A percentile compares a stretch with the other conserved stretches of the same genome.
Evolutionary conservation across 2,329 filamentous ascomycete species (phyloP).

Genomic region (Aspergillus fructus): DNA sequence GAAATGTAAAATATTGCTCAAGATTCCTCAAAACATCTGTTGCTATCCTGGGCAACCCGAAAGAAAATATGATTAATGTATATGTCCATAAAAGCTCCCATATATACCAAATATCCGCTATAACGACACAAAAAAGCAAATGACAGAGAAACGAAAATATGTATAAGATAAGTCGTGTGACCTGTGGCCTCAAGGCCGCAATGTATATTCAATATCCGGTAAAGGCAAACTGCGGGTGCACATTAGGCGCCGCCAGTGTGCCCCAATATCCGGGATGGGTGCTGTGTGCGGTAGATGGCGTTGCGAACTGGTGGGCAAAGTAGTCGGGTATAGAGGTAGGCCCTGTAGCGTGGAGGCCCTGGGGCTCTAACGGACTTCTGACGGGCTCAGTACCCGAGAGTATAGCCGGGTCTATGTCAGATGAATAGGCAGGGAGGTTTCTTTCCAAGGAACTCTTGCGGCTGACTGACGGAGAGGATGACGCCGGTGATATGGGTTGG

Average conservation of each 20-base stretch:
- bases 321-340: slow-evolving; percentile 17
- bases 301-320: slow-evolving; percentile 18
- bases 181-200: neutral
- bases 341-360: slow-evolving; percentile 6
- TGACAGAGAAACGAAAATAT: neutral
- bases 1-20: no score
- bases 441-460: slow-evolving; percentile 21
- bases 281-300: slow-evolving; percentile 6
- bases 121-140: neutral
- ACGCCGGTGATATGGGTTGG: slow-evolving; percentile 18
- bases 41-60: neutral
- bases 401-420: slow-evolving; percentile 16
- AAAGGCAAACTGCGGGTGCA: slow-evolving; percentile 15
- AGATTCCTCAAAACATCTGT: no score
- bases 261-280: slow-evolving; percentile 16
- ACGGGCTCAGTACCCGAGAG: slow-evolving; percentile 11
- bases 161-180: neutral
- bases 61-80: neutral
- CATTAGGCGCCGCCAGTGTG: slow-evolving; percentile 3
- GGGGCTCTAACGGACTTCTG: slow-evolving; percentile 5
- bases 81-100: neutral
- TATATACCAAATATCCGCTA: neutral
- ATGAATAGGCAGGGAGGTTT: slow-evolving; percentile 16
- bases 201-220: slow-evolving; percentile 12
- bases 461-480: slow-evolving; percentile 14